phyloP scores from a whole-genome alignment of 441 rosid genomes.

The Eutrema salsugineum region DNA sequence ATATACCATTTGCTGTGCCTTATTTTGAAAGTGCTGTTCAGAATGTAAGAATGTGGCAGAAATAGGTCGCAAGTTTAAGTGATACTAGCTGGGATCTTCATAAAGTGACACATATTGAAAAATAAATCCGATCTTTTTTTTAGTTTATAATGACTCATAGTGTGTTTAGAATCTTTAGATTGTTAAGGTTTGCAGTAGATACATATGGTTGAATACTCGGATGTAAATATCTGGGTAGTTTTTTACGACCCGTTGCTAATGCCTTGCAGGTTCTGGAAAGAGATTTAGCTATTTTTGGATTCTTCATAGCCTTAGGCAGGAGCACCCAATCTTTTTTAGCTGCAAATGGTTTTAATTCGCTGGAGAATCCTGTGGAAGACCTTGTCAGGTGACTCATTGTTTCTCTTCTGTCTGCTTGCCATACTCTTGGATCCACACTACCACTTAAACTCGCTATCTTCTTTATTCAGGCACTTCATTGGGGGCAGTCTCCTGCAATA shows the following conservation, averaged over 20 bases:
- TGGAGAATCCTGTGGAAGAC: slow-evolving; percentile 66
- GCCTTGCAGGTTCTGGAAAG: slow-evolving; percentile 86
- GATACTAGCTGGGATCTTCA: not conserved
- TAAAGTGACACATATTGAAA: not conserved
- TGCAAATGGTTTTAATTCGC: slow-evolving; percentile 69
- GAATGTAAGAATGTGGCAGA: not conserved
- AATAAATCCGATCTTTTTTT: not conserved
- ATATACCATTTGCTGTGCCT: not conserved
- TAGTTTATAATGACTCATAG: not conserved
- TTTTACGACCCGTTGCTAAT: slow-evolving; percentile 16
- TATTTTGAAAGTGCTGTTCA: not conserved
- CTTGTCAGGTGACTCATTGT: slow-evolving; percentile 63
- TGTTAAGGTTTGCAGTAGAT: not conserved
- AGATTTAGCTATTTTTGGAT: slow-evolving; percentile 99
- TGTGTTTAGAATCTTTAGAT: not conserved
- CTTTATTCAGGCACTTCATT: slow-evolving; percentile 65
- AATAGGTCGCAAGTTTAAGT: not conserved
- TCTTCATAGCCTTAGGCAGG: slow-evolving; percentile 95
- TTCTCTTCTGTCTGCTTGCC: slow-evolving; percentile 7
- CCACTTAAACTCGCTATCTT: slow-evolving; percentile 15
- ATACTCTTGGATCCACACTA: slow-evolving; percentile 9
- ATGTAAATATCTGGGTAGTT: not conserved
- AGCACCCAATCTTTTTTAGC: slow-evolving; percentile 72
- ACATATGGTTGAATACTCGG: not conserved
- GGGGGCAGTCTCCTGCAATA: slow-evolving; percentile 95